Conservation (phyloP, 192 early-diverging fungal genomes). For the Coemansia biformis region DNA sequence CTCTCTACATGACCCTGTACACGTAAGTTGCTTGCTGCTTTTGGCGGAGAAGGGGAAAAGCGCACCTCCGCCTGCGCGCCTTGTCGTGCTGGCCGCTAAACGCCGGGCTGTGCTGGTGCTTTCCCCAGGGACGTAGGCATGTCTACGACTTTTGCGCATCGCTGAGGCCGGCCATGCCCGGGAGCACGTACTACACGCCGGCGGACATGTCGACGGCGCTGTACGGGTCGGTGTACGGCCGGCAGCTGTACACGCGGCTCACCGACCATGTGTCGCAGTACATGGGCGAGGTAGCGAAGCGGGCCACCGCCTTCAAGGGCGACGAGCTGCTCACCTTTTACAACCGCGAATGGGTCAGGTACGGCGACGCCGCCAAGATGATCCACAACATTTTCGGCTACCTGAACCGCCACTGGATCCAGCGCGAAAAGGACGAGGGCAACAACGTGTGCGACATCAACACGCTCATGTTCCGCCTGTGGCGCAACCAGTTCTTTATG, state of each 20-base stretch:
- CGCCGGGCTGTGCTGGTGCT: too few species aligned
- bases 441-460: constrained; percentile 85
- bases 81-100: too few species aligned
- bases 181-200: constrained; percentile 19
- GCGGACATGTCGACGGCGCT: constrained; percentile 47
- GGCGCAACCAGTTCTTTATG: constrained; percentile 70
- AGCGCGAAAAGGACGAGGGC: constrained; percentile 91
- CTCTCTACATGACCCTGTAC: constrained; percentile 65
- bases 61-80: too few species aligned
- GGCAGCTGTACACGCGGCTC: constrained; percentile 60
- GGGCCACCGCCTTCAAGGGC: constrained; percentile 63
- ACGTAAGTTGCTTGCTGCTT: constrained; percentile 56
- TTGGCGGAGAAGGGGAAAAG: not conserved
- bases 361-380: constrained; percentile 74
- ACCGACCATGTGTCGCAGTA: constrained; percentile 54
- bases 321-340: constrained; percentile 83
- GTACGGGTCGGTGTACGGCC: constrained; percentile 49
- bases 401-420: constrained; percentile 96
- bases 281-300: constrained; percentile 48
- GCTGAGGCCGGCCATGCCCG: constrained; percentile 22
- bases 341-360: constrained; percentile 83
- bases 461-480: constrained; percentile 69
- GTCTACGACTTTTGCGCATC: constrained; percentile 53
- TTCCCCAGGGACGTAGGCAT: too few species aligned
- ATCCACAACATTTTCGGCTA: constrained; percentile 92